phyloP scores from a whole-genome alignment of 768 basidiomycete genomes.

The Auriscalpium microsporum region DNA sequence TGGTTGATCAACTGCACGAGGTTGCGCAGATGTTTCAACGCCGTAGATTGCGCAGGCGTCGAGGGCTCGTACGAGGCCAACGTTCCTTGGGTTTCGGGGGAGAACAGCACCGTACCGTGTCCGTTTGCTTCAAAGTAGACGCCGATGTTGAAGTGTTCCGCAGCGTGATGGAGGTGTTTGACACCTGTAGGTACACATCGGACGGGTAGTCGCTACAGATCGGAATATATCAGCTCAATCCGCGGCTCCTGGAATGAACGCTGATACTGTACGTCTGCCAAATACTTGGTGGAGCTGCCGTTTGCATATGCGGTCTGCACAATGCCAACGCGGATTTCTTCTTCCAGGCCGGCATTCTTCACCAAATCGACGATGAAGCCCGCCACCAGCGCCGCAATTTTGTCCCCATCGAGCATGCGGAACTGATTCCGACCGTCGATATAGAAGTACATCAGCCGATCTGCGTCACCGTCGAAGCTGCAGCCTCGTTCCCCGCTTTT shows the following conservation, averaged over 20 bases:
- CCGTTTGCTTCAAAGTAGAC: constrained; percentile 99
- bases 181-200: constrained; percentile 95
- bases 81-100: constrained; percentile 55
- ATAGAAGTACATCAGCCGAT: constrained; percentile 94
- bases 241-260: background rate
- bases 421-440: constrained; percentile 70
- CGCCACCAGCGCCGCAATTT: constrained; percentile 90
- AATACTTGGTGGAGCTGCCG: constrained; percentile 90
- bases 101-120: constrained; percentile 96
- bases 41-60: constrained; percentile 76
- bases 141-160: constrained; percentile 89
- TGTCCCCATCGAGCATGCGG: constrained; percentile 95
- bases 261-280: constrained; percentile 53
- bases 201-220: constrained; percentile 75
- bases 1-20: constrained; percentile 89
- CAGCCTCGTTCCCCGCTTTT: constrained; percentile 75
- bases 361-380: constrained; percentile 89
- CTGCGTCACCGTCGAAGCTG: constrained; percentile 95
- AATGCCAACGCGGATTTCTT: constrained; percentile 77
- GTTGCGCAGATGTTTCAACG: constrained; percentile 67
- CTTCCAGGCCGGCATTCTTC: constrained; percentile 73
- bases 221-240: no score
- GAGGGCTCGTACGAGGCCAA: constrained; percentile 60
- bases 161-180: constrained; percentile 96
- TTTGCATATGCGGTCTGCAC: constrained; percentile 99